Conservation (phyloP, 2,329 filamentous ascomycete genomes). For the Penicillium sclerotigenum region DNA sequence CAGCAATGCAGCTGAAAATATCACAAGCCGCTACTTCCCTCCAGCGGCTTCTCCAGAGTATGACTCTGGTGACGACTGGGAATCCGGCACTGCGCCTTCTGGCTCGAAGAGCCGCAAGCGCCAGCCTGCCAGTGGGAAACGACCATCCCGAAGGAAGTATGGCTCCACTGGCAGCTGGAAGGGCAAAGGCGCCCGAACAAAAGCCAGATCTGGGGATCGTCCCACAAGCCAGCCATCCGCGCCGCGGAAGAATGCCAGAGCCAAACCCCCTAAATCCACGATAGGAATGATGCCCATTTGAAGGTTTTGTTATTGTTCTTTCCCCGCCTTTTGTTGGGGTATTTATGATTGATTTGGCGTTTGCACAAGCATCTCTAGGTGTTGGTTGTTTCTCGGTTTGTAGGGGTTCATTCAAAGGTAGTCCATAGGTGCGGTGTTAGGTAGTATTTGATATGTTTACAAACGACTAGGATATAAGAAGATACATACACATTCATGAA, state of each 20-base stretch:
- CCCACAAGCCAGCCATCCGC: conserved; percentile 19
- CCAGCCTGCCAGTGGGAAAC: conserved; percentile 20
- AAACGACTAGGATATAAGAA: conserved; percentile 13
- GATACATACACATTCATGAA: conserved; percentile 14
- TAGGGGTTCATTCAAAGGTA: neutral
- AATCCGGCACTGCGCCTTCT: conserved; percentile 15
- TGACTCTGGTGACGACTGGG: conserved; percentile 25
- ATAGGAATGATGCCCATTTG: conserved; percentile 43
- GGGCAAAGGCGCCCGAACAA: conserved; percentile 25
- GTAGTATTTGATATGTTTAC: conserved; percentile 3
- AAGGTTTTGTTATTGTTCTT: conserved; percentile 11
- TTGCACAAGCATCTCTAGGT: conserved; percentile 19
- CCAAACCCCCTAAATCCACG: conserved; percentile 27
- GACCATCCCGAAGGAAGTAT: conserved; percentile 27
- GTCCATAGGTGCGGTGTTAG: neutral
- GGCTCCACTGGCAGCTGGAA: conserved; percentile 21
- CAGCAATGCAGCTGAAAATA: conserved; percentile 14
- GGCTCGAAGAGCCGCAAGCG: conserved; percentile 27
- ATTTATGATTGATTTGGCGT: conserved; percentile 13
- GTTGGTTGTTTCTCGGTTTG: conserved; percentile 10
- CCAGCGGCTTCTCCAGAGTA: conserved; percentile 21
- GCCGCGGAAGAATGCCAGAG: conserved; percentile 25
- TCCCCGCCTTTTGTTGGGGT: neutral
- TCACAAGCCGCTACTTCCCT: conserved; percentile 38
- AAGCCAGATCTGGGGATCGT: conserved; percentile 23